Evolutionary conservation across 768 basidiomycete genomes (phyloP), one percentile per base, ranked within the genome.

Genomic region (Suillus fuscotomentosus): DNA sequence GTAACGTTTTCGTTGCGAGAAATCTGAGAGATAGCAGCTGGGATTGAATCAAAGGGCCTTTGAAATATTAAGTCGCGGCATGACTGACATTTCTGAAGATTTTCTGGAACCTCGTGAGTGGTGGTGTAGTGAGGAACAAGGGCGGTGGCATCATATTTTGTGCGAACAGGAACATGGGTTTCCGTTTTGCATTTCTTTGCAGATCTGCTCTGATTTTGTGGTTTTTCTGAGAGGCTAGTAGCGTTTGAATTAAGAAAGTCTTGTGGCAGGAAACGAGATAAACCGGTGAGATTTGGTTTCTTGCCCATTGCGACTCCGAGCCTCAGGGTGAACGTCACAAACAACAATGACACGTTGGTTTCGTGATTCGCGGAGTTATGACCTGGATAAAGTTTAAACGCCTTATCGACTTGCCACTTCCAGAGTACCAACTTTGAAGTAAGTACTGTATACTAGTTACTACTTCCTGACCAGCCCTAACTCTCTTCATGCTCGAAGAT

Each of bases 31-130:
- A n/a, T 36, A 55, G 61, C n/a, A 55, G 61, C n/a, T 24, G 31
- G 10, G 34, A 61, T 62, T 42, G 59, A 55, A 60, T 24, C 22
- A 31, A 38, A 22, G 27, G 20, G 36, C 17, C n/a, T 47, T 31
- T 53, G 0, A 31, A n/a, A 14, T 48, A 43, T 17, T 3, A 45
- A 39, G 2, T 22, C 9, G 65, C 5, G 7, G 38, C 11, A 47
- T 17, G 34, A 80, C 90, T 65, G 70, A 96, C 95, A 97, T 82
- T 97, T 97, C 69, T 84, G 80, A 10, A 97, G 82, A 71, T 91
- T 84, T 20, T 83, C 78, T 3, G 95, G 95, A 11, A 96, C 92
- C 66, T 96, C 79, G 0, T 84, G 80, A 3, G 79, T 74, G 31
- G 86, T 72, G 17, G 79, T 82, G 72, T 92, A 95, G 71, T 87